Conservation (phyloP, 805 yeast genomes). For the Ogataea glucozyma region DNA sequence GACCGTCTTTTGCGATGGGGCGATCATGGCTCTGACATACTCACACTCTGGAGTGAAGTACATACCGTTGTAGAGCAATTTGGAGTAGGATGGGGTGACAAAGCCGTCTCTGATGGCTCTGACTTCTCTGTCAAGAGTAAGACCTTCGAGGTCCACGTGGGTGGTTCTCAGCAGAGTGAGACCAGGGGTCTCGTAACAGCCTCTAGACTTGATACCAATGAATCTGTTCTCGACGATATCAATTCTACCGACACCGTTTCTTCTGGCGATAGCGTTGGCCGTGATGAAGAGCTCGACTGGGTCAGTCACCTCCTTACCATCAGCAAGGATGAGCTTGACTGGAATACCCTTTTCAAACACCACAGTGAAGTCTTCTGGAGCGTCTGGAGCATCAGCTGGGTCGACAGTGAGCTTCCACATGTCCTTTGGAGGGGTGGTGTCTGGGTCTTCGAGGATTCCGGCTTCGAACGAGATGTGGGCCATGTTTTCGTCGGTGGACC, state of each 20-base stretch:
- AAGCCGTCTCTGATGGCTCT: constrained; percentile 95
- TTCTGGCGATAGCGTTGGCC: constrained; percentile 94
- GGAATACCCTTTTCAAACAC: constrained; percentile 88
- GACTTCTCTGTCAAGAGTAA: constrained; percentile 95
- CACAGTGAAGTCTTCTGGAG: constrained; percentile 86
- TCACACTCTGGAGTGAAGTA: constrained; percentile 99
- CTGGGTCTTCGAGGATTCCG: constrained; percentile 98
- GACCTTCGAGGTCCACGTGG: constrained; percentile 95
- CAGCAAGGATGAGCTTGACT: constrained; percentile 68
- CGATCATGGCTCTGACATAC: constrained; percentile 89
- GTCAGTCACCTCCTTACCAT: constrained; percentile 63
- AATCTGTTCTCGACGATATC: constrained; percentile 99
- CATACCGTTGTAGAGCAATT: constrained; percentile 92
- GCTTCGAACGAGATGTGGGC: constrained; percentile 99
- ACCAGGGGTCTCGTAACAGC: constrained; percentile 99
- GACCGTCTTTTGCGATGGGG: constrained; percentile 91
- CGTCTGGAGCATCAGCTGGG: constrained; percentile 92
- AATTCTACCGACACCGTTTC: constrained; percentile 99
- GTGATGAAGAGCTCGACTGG: constrained; percentile 91
- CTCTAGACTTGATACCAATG: constrained; percentile 98
- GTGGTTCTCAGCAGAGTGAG: constrained; percentile 90
- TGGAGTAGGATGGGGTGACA: constrained; percentile 90
- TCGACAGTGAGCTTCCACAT: constrained; percentile 99
- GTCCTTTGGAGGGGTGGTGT: constrained; percentile 98
- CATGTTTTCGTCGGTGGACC: constrained; percentile 99